A percentile compares a stretch with the other conserved stretches of the same genome.
phyloP scores from a whole-genome alignment of 305 asterid genomes.

The Plantago rigida region DNA sequence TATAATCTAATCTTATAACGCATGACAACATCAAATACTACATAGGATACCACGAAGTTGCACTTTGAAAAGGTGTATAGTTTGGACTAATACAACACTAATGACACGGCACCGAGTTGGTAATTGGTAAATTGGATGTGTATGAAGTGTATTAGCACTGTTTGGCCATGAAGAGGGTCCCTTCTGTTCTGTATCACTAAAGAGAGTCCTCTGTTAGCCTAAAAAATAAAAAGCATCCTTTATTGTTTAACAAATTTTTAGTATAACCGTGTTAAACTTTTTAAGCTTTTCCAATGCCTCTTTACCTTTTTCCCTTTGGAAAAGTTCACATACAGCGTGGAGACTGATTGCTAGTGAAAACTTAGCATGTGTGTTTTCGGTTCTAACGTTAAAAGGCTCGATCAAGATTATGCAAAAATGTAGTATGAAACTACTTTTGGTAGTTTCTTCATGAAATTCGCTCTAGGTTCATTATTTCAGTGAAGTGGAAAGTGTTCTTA shows the following conservation, averaged over 20 bases:
- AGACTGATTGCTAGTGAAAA: slow-evolving; percentile 6
- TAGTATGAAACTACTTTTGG: no score
- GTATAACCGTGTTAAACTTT: slow-evolving; percentile 16
- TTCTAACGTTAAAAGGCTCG: no score
- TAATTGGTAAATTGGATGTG: background rate
- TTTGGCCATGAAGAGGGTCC: background rate
- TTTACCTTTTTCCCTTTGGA: slow-evolving; percentile 8
- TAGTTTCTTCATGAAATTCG: no score
- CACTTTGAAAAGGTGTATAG: no score
- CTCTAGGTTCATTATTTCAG: no score
- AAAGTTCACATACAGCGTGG: slow-evolving; percentile 17
- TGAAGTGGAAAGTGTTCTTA: no score
- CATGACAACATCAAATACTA: background rate
- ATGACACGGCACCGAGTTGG: background rate
- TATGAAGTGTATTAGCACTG: background rate
- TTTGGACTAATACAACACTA: background rate
- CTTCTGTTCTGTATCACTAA: no score
- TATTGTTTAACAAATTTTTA: background rate
- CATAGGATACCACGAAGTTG: background rate
- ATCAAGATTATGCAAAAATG: no score
- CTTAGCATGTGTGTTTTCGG: no score
- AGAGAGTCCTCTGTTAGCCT: background rate
- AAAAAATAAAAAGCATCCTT: background rate
- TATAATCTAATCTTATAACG: no score
- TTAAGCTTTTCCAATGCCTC: slow-evolving; percentile 7